Conservation (phyloP, 2,329 filamentous ascomycete genomes). For the Colletotrichum sp. region DNA sequence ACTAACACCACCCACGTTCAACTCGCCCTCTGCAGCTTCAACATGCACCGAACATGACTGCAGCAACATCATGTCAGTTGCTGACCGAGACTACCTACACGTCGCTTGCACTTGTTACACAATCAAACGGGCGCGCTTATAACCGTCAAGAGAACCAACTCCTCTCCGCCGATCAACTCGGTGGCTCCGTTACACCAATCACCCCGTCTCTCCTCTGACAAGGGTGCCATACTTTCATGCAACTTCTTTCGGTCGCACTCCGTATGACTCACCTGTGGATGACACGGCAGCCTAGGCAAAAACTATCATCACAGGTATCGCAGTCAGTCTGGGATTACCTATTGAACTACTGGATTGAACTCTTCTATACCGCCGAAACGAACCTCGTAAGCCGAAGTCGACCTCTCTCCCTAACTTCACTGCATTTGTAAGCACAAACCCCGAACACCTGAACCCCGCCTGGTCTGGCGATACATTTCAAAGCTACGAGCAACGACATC, state of each 20-base stretch:
- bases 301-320: neutral
- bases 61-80: neutral
- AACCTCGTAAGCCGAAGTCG: neutral
- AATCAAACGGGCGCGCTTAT: neutral
- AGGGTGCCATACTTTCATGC: neutral
- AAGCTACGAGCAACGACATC: neutral
- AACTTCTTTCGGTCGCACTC: neutral
- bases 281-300: neutral
- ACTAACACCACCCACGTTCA: neutral
- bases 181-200: neutral
- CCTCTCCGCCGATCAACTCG: conserved; percentile 1
- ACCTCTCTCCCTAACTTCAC: neutral
- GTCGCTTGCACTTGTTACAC: neutral
- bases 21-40: neutral
- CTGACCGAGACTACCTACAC: neutral
- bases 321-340: neutral
- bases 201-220: neutral
- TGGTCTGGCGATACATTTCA: neutral
- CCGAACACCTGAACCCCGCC: neutral
- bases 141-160: neutral
- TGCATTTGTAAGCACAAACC: neutral
- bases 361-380: neutral
- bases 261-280: conserved; percentile 11
- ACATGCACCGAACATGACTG: neutral
- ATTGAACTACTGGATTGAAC: neutral